phyloP scores from a whole-genome alignment of 768 basidiomycete genomes.

The Suillus fuscotomentosus region DNA sequence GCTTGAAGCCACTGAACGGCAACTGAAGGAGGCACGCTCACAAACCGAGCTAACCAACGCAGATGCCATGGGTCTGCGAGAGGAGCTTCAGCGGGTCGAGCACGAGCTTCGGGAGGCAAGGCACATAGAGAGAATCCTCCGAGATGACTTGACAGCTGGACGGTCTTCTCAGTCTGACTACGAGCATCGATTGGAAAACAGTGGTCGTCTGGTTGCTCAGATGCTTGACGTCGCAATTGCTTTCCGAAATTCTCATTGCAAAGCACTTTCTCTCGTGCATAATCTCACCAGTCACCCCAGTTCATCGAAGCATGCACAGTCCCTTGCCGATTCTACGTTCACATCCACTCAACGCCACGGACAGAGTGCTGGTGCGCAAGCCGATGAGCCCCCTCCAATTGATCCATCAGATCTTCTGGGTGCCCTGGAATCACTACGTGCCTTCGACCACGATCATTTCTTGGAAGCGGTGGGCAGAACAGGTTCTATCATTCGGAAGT shows the following conservation, averaged over 20 bases:
- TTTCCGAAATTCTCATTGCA: constrained; percentile 75
- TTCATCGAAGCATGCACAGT: constrained; percentile 43
- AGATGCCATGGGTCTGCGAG: constrained; percentile 65
- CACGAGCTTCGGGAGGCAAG: constrained; percentile 68
- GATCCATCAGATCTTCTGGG: constrained; percentile 74
- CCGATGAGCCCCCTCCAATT: constrained; percentile 67
- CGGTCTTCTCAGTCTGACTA: constrained; percentile 64
- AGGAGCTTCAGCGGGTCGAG: constrained; percentile 71
- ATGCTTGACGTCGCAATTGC: constrained; percentile 77
- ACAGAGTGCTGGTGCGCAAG: constrained; percentile 43
- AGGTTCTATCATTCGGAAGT: constrained; percentile 87
- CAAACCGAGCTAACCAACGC: constrained; percentile 64
- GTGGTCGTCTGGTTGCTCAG: constrained; percentile 72
- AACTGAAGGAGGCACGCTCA: constrained; percentile 60
- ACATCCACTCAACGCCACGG: constrained; percentile 44
- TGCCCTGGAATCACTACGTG: constrained; percentile 67
- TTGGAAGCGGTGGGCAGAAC: constrained; percentile 79
- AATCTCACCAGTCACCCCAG: constrained; percentile 52
- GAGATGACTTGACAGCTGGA: constrained; percentile 73
- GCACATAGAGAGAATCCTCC: constrained; percentile 64
- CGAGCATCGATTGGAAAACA: constrained; percentile 65
- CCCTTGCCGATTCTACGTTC: constrained; percentile 49
- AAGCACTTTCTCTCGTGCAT: constrained; percentile 63
- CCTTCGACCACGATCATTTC: constrained; percentile 84
- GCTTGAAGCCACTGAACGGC: constrained; percentile 57